Base-by-base conservation (phyloP, 148 eudicot genomes). In the Rhododendron simsii region DNA sequence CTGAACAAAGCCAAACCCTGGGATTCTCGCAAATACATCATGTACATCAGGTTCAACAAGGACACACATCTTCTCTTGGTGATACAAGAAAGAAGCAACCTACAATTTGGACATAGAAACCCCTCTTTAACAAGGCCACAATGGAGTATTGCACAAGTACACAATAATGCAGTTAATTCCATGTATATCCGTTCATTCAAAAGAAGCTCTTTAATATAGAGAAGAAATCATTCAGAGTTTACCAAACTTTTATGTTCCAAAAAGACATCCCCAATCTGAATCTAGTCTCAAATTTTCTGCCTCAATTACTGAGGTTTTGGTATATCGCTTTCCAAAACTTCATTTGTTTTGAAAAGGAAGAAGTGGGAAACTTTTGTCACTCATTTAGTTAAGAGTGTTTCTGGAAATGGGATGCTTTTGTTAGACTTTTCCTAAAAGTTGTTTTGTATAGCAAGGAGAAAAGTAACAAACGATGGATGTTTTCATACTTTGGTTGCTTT, bases 21-120 rank as follows among this genome's bases (percentile, higher is more conserved):
- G 98, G 65, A 95, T 95, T 83, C 98, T 93, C 78, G 98, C 99
- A 93, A 97, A 95, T 85, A 94, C 89, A 83, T 97, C 99, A 90
- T 97, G 99, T 53, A 95, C 94, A 81, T 97, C 99, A 67, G 98
- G 99, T 88, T 97, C 99, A 88, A 97, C 99, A 86, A 97, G 94
- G 87, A 97, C 93, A 85, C 91, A 94, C 99, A 97, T 97, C 84
- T 93, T 93, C 89, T 97, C 98, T 91, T 95, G 93, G 88, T 92
- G 88, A 91, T 93, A 88, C 86, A 97, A 92, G 92, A 92, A 97
- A 84, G 93, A 95, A 81, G 98, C 98, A 93, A 91, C 96, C 98
- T 97, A 92, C 88, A 87, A 51, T 65, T 82, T 50, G 80, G 30
- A 84, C 23, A 81, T 13, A 86, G n/a, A 23, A 74, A 4, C n/a